These are phyloP conservation scores for Candida albicans DNA, from an alignment of 1,139 yeast species.

Conservation along the genomic window DNA sequence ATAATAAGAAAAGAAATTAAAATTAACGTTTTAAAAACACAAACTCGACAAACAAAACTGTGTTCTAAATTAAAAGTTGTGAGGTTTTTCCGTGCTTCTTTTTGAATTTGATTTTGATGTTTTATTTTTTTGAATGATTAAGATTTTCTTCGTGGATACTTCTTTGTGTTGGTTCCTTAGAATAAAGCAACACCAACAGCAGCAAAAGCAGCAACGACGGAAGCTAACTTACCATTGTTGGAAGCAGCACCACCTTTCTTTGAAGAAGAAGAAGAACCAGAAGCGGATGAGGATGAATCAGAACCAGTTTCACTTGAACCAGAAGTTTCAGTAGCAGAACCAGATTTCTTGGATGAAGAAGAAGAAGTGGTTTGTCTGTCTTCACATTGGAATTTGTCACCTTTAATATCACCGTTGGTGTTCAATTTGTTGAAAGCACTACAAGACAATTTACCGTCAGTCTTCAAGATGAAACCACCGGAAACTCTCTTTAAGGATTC, in stretches of 20 bases:
- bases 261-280: slow-evolving; percentile 23
- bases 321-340: slow-evolving; percentile 26
- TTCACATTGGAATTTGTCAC: slow-evolving; percentile 84
- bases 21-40: no score
- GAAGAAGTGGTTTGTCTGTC: slow-evolving; percentile 54
- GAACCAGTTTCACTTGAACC: slow-evolving; percentile 27
- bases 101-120: no score
- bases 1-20: no score
- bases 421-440: slow-evolving; percentile 65
- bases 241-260: slow-evolving; percentile 29
- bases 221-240: slow-evolving; percentile 42
- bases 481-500: slow-evolving; percentile 70
- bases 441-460: slow-evolving; percentile 82
- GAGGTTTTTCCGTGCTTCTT: no score
- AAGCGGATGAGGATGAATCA: slow-evolving; percentile 16
- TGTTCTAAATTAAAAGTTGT: no score
- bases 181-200: slow-evolving; percentile 66
- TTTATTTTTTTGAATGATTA: no score
- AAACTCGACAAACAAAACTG: no score
- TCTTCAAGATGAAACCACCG: slow-evolving; percentile 88
- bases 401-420: slow-evolving; percentile 77
- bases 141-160: no score
- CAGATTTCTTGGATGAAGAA: slow-evolving; percentile 44
- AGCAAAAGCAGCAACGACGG: slow-evolving; percentile 59
- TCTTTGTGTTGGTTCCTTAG: slow-evolving; percentile 29